Conservation (phyloP, 139 green algal species). For the Chlamydomonas incerta region DNA sequence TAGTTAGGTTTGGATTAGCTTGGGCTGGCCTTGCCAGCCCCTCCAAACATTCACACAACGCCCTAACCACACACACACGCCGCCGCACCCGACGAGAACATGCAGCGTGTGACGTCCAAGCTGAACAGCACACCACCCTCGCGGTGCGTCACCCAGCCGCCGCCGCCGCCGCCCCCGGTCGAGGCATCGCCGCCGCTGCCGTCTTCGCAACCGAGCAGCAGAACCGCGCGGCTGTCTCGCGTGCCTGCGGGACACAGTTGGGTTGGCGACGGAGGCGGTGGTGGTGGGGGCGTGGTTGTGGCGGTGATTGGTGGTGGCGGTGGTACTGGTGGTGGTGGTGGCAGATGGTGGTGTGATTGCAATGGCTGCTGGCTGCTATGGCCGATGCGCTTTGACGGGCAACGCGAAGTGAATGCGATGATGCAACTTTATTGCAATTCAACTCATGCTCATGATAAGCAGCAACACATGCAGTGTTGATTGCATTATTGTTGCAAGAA, state of each 20-base stretch:
- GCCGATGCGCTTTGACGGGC: no score
- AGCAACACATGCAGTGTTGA: no score
- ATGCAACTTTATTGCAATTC: no score
- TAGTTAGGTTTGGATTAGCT: no score
- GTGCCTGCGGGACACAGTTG: slow-evolving; percentile 64
- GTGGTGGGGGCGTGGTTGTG: neutral
- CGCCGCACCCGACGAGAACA: slow-evolving; percentile 68
- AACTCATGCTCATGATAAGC: no score
- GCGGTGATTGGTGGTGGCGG: neutral
- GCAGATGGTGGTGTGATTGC: neutral
- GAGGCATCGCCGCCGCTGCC: no score
- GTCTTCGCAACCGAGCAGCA: slow-evolving; percentile 57
- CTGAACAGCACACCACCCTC: slow-evolving; percentile 69
- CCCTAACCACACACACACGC: no score
- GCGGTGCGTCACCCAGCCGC: slow-evolving; percentile 76
- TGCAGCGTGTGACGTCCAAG: slow-evolving; percentile 83
- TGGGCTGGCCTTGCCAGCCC: no score
- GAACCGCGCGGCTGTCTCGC: slow-evolving; percentile 58
- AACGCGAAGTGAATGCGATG: no score
- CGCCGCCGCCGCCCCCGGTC: slow-evolving; percentile 31
- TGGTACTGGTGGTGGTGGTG: neutral
- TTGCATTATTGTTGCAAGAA: neutral
- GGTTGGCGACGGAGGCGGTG: neutral
- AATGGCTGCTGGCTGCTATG: no score
- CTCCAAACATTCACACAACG: no score